These are phyloP conservation scores for Groenewaldozyma salmanticensis DNA, from an alignment of 805 yeast species.

Conservation along the genomic window DNA sequence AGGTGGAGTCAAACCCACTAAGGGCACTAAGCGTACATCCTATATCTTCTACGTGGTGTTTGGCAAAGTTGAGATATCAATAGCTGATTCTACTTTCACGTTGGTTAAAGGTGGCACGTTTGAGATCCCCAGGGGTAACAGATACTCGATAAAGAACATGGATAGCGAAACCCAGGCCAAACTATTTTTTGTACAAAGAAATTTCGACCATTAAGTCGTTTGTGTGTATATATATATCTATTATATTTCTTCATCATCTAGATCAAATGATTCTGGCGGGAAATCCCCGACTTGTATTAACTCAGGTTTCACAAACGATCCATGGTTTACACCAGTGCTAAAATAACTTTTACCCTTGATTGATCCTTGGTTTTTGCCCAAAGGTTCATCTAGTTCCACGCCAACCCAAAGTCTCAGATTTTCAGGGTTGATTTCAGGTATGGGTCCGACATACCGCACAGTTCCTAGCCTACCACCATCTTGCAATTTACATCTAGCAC, in stretches of 20 bases:
- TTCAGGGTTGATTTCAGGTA: slow-evolving; percentile 38
- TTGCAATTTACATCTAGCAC: slow-evolving; percentile 28
- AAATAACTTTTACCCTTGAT: slow-evolving; percentile 55
- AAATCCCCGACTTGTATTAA: slow-evolving; percentile 63
- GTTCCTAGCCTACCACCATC: slow-evolving; percentile 51
- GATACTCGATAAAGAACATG: slow-evolving; percentile 56
- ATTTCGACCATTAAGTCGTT: slow-evolving; percentile 15
- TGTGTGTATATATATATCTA: slow-evolving; percentile 1
- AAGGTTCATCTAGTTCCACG: slow-evolving; percentile 73
- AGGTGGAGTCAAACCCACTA: slow-evolving; percentile 49
- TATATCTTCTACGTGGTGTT: slow-evolving; percentile 65
- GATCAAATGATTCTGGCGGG: slow-evolving; percentile 42
- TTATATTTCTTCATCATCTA: slow-evolving; percentile 31
- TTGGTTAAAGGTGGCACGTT: slow-evolving; percentile 68
- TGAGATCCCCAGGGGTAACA: slow-evolving; percentile 70
- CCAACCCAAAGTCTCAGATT: slow-evolving; percentile 56
- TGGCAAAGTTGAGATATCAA: slow-evolving; percentile 60
- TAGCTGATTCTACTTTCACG: slow-evolving; percentile 49
- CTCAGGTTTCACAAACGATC: slow-evolving; percentile 68
- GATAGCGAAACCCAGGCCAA: slow-evolving; percentile 46
- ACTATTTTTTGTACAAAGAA: slow-evolving; percentile 68
- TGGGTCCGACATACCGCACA: slow-evolving; percentile 60
- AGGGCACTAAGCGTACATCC: slow-evolving; percentile 54
- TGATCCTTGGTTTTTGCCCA: slow-evolving; percentile 78
- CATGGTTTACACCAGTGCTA: slow-evolving; percentile 45